Evolutionary conservation across 31 red algal genomes (phyloP), one percentile per base, ranked within the genome.

Genomic region (Asparagopsis taxiformis): DNA sequence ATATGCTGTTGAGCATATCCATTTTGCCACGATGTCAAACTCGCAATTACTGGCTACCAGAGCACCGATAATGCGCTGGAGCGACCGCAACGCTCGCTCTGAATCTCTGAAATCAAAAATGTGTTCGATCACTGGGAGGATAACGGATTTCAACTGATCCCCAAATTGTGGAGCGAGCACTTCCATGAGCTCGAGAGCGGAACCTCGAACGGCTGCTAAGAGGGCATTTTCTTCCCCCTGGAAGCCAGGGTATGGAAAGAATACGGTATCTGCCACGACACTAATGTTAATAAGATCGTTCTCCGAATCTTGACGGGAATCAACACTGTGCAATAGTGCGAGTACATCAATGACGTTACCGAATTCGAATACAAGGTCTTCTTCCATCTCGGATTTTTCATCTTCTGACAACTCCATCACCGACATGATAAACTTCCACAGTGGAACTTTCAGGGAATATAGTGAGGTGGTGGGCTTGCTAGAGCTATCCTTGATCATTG

Each of bases 111-210:
- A 31, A 5, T 1, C 8, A 13, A 82, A 34, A 31, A 82, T 62
- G 37, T 24, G 32, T 21, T 58, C 65, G 51, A 82, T 68, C 3
- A 82, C 38, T 25, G 52, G 64, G 11, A 51, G 37, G 0, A 63
- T 20, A 60, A 62, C 51, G 1, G 21, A 31, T 10, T 71, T 34
- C 51, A 82, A 49, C 25, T 82, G 53, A 25, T 48, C 0, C 4
- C 55, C 63, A 46, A 28, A 71, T 30, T 62, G 22, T n/a, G 77
- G 77, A 10, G 77, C 77, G n/a, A 82, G 54, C 5, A 71, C 52
- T 70, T 82, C 77, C 8, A 82, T 46, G 60, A 82, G 65, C 19
- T 36, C 17, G 24, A 82, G 11, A 34, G 65, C 77, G 28, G 8
- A 43, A 36, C 28, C 34, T 37, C 77, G 65, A 1, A 82, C 53